Percentiles rank a stretch among this genome's conserved stretches.
Evolutionary conservation across 1,284 basidiomycete genomes (phyloP).

Genomic region (Austroboletus novae-zelandiae): DNA sequence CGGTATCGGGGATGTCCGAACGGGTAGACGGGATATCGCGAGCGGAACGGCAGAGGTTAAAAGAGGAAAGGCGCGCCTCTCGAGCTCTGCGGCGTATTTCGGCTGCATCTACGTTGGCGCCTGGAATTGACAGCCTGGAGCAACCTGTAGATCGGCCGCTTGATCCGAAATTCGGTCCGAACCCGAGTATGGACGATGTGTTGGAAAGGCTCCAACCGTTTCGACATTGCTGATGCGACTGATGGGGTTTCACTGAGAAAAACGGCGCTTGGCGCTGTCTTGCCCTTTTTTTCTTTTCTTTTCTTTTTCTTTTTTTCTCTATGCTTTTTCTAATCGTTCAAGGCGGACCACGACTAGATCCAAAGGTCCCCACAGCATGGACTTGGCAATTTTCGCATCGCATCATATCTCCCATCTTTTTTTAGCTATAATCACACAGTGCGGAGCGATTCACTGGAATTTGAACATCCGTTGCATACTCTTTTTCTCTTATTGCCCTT

Average conservation of each 20-base stretch:
- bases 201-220: slow-evolving; percentile 38
- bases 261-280: neutral
- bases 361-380: slow-evolving; percentile 13
- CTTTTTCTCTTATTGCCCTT: slow-evolving; percentile 3
- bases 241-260: slow-evolving; percentile 16
- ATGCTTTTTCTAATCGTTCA: slow-evolving; percentile 10
- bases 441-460: slow-evolving; percentile 27
- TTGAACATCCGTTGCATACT: slow-evolving; percentile 22
- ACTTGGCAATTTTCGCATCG: slow-evolving; percentile 26
- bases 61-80: slow-evolving; percentile 36
- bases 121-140: slow-evolving; percentile 19
- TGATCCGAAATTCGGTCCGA: slow-evolving; percentile 34
- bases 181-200: slow-evolving; percentile 37
- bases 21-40: slow-evolving; percentile 24
- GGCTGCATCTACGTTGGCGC: slow-evolving; percentile 22
- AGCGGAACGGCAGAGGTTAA: slow-evolving; percentile 29
- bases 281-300: neutral
- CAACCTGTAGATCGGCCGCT: slow-evolving; percentile 24
- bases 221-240: slow-evolving; percentile 25
- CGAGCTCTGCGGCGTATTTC: slow-evolving; percentile 39
- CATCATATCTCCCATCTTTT: slow-evolving; percentile 15
- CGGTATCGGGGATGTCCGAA: slow-evolving; percentile 31
- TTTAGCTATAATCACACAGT: slow-evolving; percentile 9
- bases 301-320: neutral
- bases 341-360: slow-evolving; percentile 11